Conservation (phyloP, 805 yeast genomes). For the Wickerhamiella lipophila region DNA sequence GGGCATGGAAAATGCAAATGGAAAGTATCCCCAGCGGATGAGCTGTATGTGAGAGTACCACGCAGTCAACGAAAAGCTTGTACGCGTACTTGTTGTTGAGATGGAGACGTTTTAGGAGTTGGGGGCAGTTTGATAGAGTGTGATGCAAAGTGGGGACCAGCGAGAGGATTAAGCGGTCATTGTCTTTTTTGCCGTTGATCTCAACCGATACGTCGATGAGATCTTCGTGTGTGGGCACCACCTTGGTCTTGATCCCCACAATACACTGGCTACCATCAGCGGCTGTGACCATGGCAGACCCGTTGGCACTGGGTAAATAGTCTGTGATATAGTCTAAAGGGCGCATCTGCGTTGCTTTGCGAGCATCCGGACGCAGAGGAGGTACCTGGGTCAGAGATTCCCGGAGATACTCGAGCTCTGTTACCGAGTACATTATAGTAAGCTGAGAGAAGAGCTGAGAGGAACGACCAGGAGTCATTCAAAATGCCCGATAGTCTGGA, state of each 20-base stretch:
- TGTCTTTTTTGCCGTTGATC: conserved; percentile 55
- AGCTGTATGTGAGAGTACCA: conserved; percentile 63
- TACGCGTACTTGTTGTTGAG: conserved; percentile 65
- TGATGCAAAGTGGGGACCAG: conserved; percentile 50
- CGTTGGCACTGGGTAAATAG: conserved; percentile 78
- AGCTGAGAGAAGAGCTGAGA: too few species aligned
- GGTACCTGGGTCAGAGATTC: conserved; percentile 53
- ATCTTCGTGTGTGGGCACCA: conserved; percentile 34
- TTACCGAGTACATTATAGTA: conserved; percentile 23
- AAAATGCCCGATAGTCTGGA: conserved; percentile 14
- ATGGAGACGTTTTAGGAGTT: conserved; percentile 38
- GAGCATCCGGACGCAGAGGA: conserved; percentile 74
- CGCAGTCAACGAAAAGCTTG: conserved; percentile 65
- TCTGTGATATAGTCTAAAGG: conserved; percentile 75
- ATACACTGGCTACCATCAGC: conserved; percentile 90
- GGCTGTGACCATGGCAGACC: conserved; percentile 76
- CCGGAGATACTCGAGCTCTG: conserved; percentile 45
- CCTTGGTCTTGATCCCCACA: conserved; percentile 80
- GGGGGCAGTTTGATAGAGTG: conserved; percentile 32
- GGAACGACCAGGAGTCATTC: too few species aligned
- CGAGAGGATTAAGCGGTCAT: conserved; percentile 53
- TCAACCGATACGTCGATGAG: conserved; percentile 68
- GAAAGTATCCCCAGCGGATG: conserved; percentile 75
- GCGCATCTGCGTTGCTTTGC: conserved; percentile 60
- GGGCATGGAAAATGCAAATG: conserved; percentile 67